Conservation (phyloP, 805 yeast genomes). For the Candida mattraensis region DNA sequence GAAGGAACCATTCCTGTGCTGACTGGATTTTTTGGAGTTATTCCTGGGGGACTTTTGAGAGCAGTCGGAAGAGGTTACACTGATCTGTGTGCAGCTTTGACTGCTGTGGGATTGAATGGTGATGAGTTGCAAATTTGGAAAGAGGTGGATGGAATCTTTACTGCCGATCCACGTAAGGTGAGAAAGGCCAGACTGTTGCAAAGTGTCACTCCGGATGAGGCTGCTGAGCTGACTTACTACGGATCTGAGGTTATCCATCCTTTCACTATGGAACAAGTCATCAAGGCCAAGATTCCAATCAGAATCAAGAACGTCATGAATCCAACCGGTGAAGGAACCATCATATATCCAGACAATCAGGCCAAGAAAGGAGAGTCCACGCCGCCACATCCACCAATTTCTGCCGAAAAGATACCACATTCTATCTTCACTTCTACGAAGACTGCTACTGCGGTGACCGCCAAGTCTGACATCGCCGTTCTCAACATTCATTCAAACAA, state of each 20-base stretch:
- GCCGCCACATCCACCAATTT: constrained; percentile 93
- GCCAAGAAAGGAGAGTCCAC: constrained; percentile 85
- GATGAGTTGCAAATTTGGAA: constrained; percentile 98
- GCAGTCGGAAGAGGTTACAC: constrained; percentile 98
- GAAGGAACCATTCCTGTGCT: constrained; percentile 72
- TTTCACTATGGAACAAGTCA: constrained; percentile 98
- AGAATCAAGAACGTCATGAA: constrained; percentile 95
- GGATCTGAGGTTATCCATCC: constrained; percentile 99
- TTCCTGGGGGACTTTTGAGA: constrained; percentile 93
- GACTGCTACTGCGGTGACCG: constrained; percentile 94
- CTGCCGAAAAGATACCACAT: constrained; percentile 50
- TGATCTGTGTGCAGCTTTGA: constrained; percentile 93
- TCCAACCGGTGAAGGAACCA: constrained; percentile 90
- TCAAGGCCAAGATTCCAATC: constrained; percentile 92
- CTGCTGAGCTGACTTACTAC: constrained; percentile 95
- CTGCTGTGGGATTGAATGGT: constrained; percentile 90
- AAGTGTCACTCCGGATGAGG: constrained; percentile 97
- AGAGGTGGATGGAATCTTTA: constrained; percentile 97
- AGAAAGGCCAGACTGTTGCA: constrained; percentile 80
- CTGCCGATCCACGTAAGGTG: constrained; percentile 97
- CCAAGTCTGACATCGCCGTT: constrained; percentile 89
- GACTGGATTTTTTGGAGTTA: constrained; percentile 92
- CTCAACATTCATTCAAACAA: constrained; percentile 92
- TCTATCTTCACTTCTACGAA: constrained; percentile 47
- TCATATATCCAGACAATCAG: constrained; percentile 88